Percentiles rank a stretch among this genome's conserved stretches.
These are phyloP conservation scores for Leccinum angustisporum DNA, from an alignment of 1,284 basidiomycete genomes.

Conservation along the genomic window DNA sequence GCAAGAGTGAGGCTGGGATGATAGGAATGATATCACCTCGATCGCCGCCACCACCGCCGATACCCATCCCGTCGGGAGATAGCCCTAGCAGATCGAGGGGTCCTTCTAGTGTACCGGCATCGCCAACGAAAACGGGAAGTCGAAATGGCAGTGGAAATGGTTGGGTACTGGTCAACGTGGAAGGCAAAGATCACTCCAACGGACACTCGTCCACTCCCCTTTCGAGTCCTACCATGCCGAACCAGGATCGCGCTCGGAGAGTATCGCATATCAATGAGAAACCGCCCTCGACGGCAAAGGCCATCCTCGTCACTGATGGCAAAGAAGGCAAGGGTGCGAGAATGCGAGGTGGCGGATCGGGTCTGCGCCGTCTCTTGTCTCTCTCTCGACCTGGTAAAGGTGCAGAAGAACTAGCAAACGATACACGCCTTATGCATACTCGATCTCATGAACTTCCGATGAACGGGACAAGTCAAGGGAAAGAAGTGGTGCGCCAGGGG, in stretches of 20 bases:
- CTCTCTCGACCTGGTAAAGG: constrained; percentile 34
- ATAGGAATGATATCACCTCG: constrained; percentile 45
- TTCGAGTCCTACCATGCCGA: constrained; percentile 33
- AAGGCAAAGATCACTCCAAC: constrained; percentile 39
- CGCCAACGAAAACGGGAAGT: constrained; percentile 37
- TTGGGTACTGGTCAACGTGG: constrained; percentile 69
- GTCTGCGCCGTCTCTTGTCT: constrained; percentile 34
- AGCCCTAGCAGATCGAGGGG: constrained; percentile 23
- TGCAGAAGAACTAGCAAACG: constrained; percentile 28
- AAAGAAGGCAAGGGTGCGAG: constrained; percentile 44
- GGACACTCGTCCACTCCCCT: constrained; percentile 29
- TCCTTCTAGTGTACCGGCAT: constrained; percentile 29
- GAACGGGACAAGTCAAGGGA: constrained; percentile 24
- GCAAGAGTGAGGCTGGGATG: constrained; percentile 56
- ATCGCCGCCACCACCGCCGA: constrained; percentile 24
- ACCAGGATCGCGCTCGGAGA: constrained; percentile 29
- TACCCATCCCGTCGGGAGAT: constrained; percentile 32
- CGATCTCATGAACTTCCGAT: constrained; percentile 30
- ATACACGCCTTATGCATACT: constrained; percentile 26
- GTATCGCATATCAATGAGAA: constrained; percentile 29
- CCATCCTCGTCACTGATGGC: constrained; percentile 59
- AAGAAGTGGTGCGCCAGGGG: constrained; percentile 24
- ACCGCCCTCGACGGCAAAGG: constrained; percentile 47
- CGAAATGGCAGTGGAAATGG: constrained; percentile 43
- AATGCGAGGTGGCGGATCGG: constrained; percentile 36